Percentiles rank a stretch among this genome's conserved stretches.
Conservation (phyloP, 2,329 filamentous ascomycete species). For the Akanthomyces muscarius region DNA sequence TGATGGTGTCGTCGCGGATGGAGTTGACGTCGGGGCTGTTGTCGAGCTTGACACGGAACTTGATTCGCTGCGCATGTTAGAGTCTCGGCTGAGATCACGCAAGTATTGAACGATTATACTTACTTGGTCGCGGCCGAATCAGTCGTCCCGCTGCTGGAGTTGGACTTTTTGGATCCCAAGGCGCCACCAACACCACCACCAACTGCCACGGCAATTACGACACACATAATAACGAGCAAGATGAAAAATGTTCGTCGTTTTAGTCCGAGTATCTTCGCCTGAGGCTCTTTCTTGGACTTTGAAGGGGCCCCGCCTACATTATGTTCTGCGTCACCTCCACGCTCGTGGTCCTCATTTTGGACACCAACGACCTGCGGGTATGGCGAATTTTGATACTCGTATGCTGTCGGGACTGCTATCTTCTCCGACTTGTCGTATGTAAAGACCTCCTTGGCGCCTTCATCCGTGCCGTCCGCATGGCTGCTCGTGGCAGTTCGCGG, state of each 20-base stretch:
- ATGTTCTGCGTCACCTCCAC: background rate
- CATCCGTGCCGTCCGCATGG: background rate
- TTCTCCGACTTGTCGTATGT: background rate
- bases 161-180: background rate
- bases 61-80: background rate
- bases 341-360: background rate
- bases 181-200: slow-evolving; percentile 16
- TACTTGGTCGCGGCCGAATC: background rate
- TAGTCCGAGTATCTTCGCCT: slow-evolving; percentile 7
- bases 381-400: slow-evolving; percentile 5
- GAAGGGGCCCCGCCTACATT: background rate
- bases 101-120: background rate
- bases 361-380: slow-evolving; percentile 1
- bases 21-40: background rate
- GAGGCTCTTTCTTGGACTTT: background rate
- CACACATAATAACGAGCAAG: background rate
- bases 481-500: background rate
- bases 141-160: background rate
- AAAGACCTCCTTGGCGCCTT: background rate
- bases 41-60: background rate
- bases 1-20: background rate
- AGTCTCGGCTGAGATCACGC: too few relatives aligned
- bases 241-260: slow-evolving; percentile 7
- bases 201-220: slow-evolving; percentile 16
- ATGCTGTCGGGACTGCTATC: background rate